Conservation (phyloP, 1,284 basidiomycete species). For the Taiwanofungus camphoratus region DNA sequence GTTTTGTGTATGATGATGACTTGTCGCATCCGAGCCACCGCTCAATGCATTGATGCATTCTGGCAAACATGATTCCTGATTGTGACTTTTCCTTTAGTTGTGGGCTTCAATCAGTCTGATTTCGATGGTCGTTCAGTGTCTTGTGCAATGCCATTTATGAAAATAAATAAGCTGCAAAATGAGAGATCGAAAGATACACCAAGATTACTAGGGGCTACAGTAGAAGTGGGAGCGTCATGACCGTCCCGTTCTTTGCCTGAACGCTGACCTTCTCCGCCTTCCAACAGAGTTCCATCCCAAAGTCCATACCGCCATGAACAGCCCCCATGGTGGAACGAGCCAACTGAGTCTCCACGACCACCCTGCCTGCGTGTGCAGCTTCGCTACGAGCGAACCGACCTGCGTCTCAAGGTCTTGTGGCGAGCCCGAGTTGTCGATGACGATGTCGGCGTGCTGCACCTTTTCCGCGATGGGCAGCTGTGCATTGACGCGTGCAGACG, state of each 20-base stretch:
- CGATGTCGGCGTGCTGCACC: slow-evolving; percentile 76
- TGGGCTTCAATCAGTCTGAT: too few species aligned
- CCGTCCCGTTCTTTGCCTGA: slow-evolving; percentile 4
- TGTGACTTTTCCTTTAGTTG: too few species aligned
- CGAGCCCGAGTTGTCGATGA: slow-evolving; percentile 87
- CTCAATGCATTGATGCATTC: too few species aligned
- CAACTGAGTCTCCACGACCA: slow-evolving; percentile 73
- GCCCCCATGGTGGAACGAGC: slow-evolving; percentile 76
- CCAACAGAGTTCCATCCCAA: slow-evolving; percentile 26
- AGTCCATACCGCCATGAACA: slow-evolving; percentile 35
- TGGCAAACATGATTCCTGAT: too few species aligned
- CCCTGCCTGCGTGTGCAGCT: slow-evolving; percentile 50
- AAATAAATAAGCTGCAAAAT: too few species aligned
- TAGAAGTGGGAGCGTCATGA: slow-evolving; percentile 1
- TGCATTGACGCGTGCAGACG: slow-evolving; percentile 68
- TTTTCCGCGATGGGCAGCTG: slow-evolving; percentile 83
- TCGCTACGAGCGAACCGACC: slow-evolving; percentile 58
- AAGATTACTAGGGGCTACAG: too few species aligned
- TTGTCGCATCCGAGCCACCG: too few species aligned
- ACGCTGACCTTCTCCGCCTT: slow-evolving; percentile 9
- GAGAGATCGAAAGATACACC: too few species aligned
- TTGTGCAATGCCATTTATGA: too few species aligned
- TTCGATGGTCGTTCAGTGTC: too few species aligned
- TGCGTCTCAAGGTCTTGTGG: slow-evolving; percentile 64
- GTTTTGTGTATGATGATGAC: too few species aligned